These are phyloP conservation scores for Alternaria consortialis DNA, from an alignment of 2,329 filamentous ascomycete species.

Conservation along the genomic window DNA sequence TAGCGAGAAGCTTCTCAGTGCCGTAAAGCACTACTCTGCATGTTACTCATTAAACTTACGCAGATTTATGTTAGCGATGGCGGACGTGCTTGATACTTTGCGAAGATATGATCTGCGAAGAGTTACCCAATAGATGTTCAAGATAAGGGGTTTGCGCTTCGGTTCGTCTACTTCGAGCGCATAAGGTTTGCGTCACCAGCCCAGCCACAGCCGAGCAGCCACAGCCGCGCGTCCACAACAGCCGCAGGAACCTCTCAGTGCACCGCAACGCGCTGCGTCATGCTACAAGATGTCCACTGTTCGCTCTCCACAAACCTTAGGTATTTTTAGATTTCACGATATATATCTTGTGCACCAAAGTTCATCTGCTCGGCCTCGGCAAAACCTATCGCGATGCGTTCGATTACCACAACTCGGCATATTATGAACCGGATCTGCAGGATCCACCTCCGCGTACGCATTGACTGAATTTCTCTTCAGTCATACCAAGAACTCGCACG, in stretches of 20 bases:
- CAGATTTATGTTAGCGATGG: background rate
- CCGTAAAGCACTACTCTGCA: background rate
- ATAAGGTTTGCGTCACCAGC: slow-evolving; percentile 15
- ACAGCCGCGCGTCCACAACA: slow-evolving; percentile 18
- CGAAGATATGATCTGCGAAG: background rate
- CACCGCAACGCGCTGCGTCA: background rate
- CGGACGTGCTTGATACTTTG: background rate
- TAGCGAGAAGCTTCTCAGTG: background rate
- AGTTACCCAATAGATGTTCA: background rate
- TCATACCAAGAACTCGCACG: slow-evolving; percentile 15
- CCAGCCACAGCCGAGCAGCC: slow-evolving; percentile 16
- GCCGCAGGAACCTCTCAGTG: slow-evolving; percentile 1
- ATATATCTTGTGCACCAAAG: slow-evolving; percentile 3
- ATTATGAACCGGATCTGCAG: slow-evolving; percentile 15
- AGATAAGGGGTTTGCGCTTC: background rate
- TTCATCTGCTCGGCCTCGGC: background rate
- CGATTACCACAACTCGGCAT: slow-evolving; percentile 9
- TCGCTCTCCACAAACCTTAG: background rate
- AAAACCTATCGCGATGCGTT: slow-evolving; percentile 10
- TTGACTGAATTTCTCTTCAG: slow-evolving; percentile 17
- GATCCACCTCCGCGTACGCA: slow-evolving; percentile 12
- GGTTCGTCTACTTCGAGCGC: background rate
- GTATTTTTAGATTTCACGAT: slow-evolving; percentile 14
- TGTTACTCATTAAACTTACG: background rate
- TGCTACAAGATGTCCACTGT: slow-evolving; percentile 1